Evolutionary conservation across 768 basidiomycete species (phyloP).

Genomic region (Tephrocybe sp.): DNA sequence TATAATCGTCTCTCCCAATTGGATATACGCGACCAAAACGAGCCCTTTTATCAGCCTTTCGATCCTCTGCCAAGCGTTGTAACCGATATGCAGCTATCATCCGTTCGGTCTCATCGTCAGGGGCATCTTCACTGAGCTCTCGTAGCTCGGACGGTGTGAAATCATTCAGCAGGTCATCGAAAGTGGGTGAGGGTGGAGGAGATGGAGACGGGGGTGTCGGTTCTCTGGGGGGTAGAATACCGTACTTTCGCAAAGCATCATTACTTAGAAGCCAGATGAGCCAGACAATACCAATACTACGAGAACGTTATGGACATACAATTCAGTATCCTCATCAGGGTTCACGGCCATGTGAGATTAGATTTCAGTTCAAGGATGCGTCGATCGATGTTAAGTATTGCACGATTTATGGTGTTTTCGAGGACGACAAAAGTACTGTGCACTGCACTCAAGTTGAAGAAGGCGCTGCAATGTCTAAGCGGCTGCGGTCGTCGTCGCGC

Average conservation of each 20-base stretch:
- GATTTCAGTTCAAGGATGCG: slow-evolving; percentile 1
- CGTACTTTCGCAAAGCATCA: slow-evolving; percentile 89
- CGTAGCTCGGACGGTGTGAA: slow-evolving; percentile 60
- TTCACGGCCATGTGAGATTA: slow-evolving; percentile 57
- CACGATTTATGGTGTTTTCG: too few relatives aligned
- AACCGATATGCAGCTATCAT: slow-evolving; percentile 63
- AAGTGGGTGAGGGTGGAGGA: slow-evolving; percentile 71
- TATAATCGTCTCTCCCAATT: slow-evolving; percentile 92
- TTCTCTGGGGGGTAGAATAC: slow-evolving; percentile 79
- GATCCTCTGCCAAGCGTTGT: slow-evolving; percentile 64
- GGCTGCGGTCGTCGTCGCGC: too few relatives aligned
- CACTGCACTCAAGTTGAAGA: too few relatives aligned
- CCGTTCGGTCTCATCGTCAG: slow-evolving; percentile 75
- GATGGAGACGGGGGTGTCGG: slow-evolving; percentile 74
- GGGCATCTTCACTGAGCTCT: slow-evolving; percentile 68
- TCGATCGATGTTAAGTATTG: background rate
- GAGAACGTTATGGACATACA: slow-evolving; percentile 51
- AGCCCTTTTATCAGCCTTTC: slow-evolving; percentile 51
- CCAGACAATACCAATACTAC: background rate
- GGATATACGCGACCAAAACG: slow-evolving; percentile 85
- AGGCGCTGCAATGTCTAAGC: too few relatives aligned
- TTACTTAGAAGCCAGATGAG: slow-evolving; percentile 54
- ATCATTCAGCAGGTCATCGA: slow-evolving; percentile 65
- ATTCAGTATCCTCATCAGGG: slow-evolving; percentile 93
- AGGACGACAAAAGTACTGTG: too few relatives aligned